These are phyloP conservation scores for Colletotrichum gloeosporioides DNA, from an alignment of 2,329 filamentous ascomycete genomes.

Conservation along the genomic window DNA sequence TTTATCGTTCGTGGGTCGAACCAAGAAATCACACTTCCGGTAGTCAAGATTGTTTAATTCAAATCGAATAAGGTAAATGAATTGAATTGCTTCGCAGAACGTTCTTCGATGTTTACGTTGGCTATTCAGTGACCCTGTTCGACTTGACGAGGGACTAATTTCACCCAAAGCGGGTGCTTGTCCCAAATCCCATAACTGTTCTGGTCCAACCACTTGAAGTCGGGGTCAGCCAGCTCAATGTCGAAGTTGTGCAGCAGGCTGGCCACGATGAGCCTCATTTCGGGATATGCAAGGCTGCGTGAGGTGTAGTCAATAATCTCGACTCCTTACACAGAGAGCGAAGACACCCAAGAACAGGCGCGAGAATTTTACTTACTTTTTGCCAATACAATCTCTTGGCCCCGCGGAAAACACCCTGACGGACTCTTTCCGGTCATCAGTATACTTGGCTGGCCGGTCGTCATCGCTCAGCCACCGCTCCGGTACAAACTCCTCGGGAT, in stretches of 20 bases:
- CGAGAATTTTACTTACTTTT: slow-evolving; percentile 42
- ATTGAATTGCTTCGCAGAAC: neutral
- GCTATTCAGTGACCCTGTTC: neutral
- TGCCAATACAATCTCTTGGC: slow-evolving; percentile 54
- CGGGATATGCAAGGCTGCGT: slow-evolving; percentile 46
- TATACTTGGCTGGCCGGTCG: neutral
- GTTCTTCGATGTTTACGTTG: no score
- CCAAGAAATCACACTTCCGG: neutral
- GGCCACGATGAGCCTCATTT: slow-evolving; percentile 53
- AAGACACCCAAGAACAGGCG: neutral
- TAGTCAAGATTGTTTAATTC: neutral
- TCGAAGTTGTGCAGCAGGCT: slow-evolving; percentile 53
- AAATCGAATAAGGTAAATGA: neutral
- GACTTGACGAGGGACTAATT: neutral
- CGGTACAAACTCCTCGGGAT: slow-evolving; percentile 50
- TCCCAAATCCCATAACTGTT: slow-evolving; percentile 18
- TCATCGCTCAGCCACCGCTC: slow-evolving; percentile 44
- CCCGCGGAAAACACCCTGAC: slow-evolving; percentile 54
- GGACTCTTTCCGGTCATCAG: neutral
- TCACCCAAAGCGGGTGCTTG: slow-evolving; percentile 17
- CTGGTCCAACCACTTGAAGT: slow-evolving; percentile 37
- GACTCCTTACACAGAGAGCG: neutral
- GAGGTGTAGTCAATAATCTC: neutral
- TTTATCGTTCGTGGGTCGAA: neutral
- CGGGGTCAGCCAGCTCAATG: slow-evolving; percentile 39